These are phyloP conservation scores for Cercospora brassicicola DNA, from an alignment of 2,329 filamentous ascomycete species.

Conservation along the genomic window DNA sequence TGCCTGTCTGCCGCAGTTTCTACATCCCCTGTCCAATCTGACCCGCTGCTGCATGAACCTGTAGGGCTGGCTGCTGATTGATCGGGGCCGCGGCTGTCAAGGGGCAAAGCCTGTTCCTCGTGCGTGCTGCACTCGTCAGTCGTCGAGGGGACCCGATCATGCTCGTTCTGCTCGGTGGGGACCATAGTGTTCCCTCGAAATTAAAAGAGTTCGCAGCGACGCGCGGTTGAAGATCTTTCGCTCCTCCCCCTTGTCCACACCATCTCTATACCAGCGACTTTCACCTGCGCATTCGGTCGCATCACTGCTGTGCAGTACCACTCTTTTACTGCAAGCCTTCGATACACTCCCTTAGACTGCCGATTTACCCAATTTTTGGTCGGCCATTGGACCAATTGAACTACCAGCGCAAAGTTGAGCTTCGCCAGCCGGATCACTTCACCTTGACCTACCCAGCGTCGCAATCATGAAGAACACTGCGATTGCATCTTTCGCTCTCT, in stretches of 20 bases:
- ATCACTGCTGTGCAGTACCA: constrained; percentile 40
- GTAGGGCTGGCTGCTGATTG: constrained; percentile 18
- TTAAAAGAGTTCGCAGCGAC: constrained; percentile 43
- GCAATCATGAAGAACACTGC: constrained; percentile 27
- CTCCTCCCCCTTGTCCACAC: constrained; percentile 25
- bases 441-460: background rate
- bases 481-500: constrained; percentile 30
- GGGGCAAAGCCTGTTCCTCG: constrained; percentile 21
- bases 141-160: constrained; percentile 13
- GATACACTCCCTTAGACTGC: constrained; percentile 26
- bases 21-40: background rate
- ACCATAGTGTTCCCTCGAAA: constrained; percentile 5
- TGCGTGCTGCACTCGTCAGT: constrained; percentile 21
- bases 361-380: constrained; percentile 26
- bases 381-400: background rate
- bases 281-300: constrained; percentile 34
- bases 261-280: constrained; percentile 29
- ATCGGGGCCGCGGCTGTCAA: constrained; percentile 20
- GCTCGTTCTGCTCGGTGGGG: constrained; percentile 16
- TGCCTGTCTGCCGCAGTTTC: constrained; percentile 8
- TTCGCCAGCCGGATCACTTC: too few relatives aligned
- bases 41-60: constrained; percentile 1
- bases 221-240: constrained; percentile 21
- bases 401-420: background rate
- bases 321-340: constrained; percentile 35